A percentile compares a stretch with the other conserved stretches of the same genome.
These are phyloP conservation scores for Phellinidium pouzarii DNA, from an alignment of 1,284 basidiomycete species.

Conservation along the genomic window DNA sequence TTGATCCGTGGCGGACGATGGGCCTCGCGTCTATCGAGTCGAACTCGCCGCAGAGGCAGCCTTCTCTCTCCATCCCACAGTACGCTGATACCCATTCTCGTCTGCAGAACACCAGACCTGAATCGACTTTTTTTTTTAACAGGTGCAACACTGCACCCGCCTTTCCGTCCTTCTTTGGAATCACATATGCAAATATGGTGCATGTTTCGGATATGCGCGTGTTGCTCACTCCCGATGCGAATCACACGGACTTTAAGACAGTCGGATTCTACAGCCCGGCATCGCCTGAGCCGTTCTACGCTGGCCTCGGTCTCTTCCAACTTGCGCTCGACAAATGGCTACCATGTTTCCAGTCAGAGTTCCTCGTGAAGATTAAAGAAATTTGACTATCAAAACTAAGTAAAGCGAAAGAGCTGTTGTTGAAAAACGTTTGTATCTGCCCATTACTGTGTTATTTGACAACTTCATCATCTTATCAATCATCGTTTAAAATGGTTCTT, in stretches of 20 bases:
- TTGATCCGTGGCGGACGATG: constrained; percentile 50
- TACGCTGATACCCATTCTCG: constrained; percentile 21
- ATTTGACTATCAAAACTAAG: too few species aligned
- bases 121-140: neutral
- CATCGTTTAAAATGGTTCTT: too few species aligned
- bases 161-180: constrained; percentile 37
- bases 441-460: too few species aligned
- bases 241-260: constrained; percentile 42
- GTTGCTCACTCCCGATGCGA: constrained; percentile 38
- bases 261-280: constrained; percentile 45
- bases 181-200: constrained; percentile 41
- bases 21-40: constrained; percentile 42
- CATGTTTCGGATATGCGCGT: constrained; percentile 45
- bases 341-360: constrained; percentile 32
- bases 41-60: constrained; percentile 38
- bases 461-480: too few species aligned
- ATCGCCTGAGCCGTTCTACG: constrained; percentile 39
- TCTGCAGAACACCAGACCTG: neutral
- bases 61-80: constrained; percentile 34
- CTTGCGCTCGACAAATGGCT: constrained; percentile 43
- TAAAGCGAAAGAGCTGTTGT: too few species aligned
- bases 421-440: too few species aligned
- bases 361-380: too few species aligned
- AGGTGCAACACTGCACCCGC: constrained; percentile 35
- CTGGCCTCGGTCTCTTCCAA: constrained; percentile 40